Percentiles rank a stretch among this genome's conserved stretches.
Conservation (phyloP, 2,329 filamentous ascomycete genomes). For the Madurella mycetomatis region DNA sequence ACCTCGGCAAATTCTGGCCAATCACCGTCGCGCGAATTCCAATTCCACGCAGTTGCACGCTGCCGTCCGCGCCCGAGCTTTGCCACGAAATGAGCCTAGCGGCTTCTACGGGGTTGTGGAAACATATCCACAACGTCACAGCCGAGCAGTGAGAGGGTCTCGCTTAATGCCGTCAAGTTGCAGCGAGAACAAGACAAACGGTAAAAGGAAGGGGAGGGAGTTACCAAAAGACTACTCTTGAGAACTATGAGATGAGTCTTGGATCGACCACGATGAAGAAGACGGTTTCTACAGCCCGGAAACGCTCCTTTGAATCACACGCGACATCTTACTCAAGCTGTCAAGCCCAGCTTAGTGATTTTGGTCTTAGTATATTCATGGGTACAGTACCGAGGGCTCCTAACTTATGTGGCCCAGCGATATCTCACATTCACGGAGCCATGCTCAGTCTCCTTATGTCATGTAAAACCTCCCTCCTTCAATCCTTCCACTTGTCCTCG, state of each 20-base stretch:
- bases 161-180: too few species aligned
- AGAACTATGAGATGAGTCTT: too few species aligned
- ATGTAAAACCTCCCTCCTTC: not conserved
- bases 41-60: constrained; percentile 10
- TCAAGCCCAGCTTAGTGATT: too few species aligned
- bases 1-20: constrained; percentile 24
- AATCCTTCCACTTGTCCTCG: constrained; percentile 30
- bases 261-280: too few species aligned
- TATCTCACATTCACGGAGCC: not conserved
- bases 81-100: not conserved
- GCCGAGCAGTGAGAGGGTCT: not conserved
- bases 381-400: too few species aligned
- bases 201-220: too few species aligned
- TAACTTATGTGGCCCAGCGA: not conserved
- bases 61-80: constrained; percentile 16
- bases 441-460: not conserved
- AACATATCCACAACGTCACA: not conserved
- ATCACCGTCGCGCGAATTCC: constrained; percentile 17
- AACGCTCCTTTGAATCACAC: too few species aligned
- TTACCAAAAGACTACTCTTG: too few species aligned
- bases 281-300: too few species aligned
- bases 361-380: not conserved
- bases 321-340: too few species aligned
- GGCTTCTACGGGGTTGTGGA: constrained; percentile 5
- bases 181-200: too few species aligned